Evolutionary conservation across 2,329 filamentous ascomycete genomes (phyloP), one percentile per base, ranked within the genome.

Genomic region (Epichloe gansuensis): DNA sequence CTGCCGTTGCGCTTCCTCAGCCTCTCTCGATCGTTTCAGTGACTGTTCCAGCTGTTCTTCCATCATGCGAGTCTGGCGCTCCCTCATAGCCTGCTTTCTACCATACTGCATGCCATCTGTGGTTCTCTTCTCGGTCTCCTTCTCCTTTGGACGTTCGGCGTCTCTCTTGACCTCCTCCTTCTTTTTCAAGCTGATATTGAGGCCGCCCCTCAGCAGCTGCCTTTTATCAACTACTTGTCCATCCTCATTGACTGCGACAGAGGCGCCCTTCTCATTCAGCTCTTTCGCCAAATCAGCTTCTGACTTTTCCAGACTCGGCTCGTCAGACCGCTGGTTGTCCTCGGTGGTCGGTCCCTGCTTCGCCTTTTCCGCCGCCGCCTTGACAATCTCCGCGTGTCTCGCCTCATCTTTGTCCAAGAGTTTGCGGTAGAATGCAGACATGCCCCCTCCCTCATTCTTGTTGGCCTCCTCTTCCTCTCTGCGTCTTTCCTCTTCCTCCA

Each of bases 191-290:
- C 76, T 76, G 17, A 93, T 69, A 60, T 94, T 94, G 49, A 94
- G 74, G 27, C 87, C 87, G 6, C 86, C 84, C 46, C 72, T 76
- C 6, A 94, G 76, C 8, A 93, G 72, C 64, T 93, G 83, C n/a
- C 87, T 76, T 71, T 89, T 91, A 64, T 94, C 87, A 27, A 88
- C 84, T 2, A 93, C 82, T 63, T 90, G 81, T 0, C 87, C 87
- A 40, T 93, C 87, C 55, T 93, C 87, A 60, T 91, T 91, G 60
- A 91, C 68, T 7, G 81, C 77, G 40, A 93, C 77, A 3, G 73
- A 70, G 0, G 70, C 81, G 56, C 71, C 80, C 55, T 73, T 80
- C 40, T 78, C 75, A 51, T 83, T 84, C 50, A 89, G 75, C 60
- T 87, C 82, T 47, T 72, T 74, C 4, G 84, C 84, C n/a, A 82